These are phyloP conservation scores for Talaromyces marneffei DNA, from an alignment of 2,329 filamentous ascomycete species.

Conservation along the genomic window DNA sequence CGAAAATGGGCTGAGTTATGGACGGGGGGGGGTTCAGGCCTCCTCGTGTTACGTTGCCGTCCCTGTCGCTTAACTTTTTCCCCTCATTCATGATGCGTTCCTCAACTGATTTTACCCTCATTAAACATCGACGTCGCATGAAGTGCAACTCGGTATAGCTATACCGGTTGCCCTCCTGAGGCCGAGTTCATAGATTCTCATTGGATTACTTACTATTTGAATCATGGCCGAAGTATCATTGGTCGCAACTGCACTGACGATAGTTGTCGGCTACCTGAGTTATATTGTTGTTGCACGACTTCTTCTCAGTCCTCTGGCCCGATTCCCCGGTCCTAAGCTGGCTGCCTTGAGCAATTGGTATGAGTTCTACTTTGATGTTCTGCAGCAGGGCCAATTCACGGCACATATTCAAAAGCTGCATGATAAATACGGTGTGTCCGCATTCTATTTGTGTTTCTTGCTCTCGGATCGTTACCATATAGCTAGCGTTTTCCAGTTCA, in stretches of 20 bases:
- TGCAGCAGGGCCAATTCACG: conserved; percentile 20
- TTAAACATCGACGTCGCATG: neutral
- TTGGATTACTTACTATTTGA: neutral
- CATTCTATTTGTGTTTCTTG: neutral
- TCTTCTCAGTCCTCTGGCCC: conserved; percentile 4
- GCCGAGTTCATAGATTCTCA: neutral
- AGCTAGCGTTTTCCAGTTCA: neutral
- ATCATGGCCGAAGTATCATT: neutral
- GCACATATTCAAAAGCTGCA: conserved; percentile 22
- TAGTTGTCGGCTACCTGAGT: neutral
- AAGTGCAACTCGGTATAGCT: neutral
- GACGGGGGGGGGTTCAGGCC: neutral
- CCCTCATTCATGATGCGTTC: neutral
- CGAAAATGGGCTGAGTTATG: neutral
- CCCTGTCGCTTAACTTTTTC: neutral
- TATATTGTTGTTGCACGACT: conserved; percentile 4
- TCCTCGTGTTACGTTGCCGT: neutral
- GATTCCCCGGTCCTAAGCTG: conserved; percentile 10
- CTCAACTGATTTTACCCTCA: neutral
- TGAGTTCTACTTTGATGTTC: conserved; percentile 25
- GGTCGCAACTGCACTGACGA: neutral
- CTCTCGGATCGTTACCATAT: neutral
- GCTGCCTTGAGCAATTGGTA: conserved; percentile 22
- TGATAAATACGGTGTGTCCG: conserved; percentile 20
- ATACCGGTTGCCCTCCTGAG: neutral